Percentiles rank a stretch among this genome's conserved stretches.
Conservation (phyloP, 1,284 basidiomycete genomes). For the Sporisorium reilianum region DNA sequence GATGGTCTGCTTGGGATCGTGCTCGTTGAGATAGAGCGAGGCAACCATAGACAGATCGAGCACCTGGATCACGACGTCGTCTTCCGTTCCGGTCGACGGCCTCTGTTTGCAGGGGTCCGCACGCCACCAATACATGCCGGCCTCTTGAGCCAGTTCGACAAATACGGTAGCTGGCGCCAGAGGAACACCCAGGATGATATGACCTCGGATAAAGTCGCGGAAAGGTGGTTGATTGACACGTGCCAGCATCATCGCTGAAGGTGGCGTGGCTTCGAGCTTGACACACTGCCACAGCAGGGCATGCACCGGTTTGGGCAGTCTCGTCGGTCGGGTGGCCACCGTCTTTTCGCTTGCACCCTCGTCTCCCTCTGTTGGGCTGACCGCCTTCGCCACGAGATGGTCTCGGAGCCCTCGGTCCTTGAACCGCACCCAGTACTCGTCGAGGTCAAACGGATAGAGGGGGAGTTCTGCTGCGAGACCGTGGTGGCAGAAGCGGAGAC, state of each 20-base stretch:
- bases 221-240: slow-evolving; percentile 35
- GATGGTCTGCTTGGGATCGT: slow-evolving; percentile 34
- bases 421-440: slow-evolving; percentile 46
- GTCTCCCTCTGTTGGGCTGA: not conserved
- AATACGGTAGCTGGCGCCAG: slow-evolving; percentile 49
- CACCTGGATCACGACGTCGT: slow-evolving; percentile 46
- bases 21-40: slow-evolving; percentile 40
- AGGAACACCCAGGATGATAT: slow-evolving; percentile 43
- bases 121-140: slow-evolving; percentile 45
- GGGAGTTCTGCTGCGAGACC: slow-evolving; percentile 30
- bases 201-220: slow-evolving; percentile 48
- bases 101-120: slow-evolving; percentile 13
- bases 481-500: slow-evolving; percentile 20
- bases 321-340: not conserved
- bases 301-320: slow-evolving; percentile 19
- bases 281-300: slow-evolving; percentile 31
- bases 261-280: slow-evolving; percentile 22
- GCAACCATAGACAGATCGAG: slow-evolving; percentile 44
- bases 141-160: slow-evolving; percentile 51
- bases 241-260: slow-evolving; percentile 31
- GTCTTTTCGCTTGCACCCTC: not conserved
- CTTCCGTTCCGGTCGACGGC: slow-evolving; percentile 6
- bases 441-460: slow-evolving; percentile 49
- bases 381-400: slow-evolving; percentile 13
- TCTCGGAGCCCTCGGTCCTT: slow-evolving; percentile 52